These are phyloP conservation scores for Rhizopus delemar DNA, from an alignment of 371 early-diverging fungal genomes.

Conservation along the genomic window DNA sequence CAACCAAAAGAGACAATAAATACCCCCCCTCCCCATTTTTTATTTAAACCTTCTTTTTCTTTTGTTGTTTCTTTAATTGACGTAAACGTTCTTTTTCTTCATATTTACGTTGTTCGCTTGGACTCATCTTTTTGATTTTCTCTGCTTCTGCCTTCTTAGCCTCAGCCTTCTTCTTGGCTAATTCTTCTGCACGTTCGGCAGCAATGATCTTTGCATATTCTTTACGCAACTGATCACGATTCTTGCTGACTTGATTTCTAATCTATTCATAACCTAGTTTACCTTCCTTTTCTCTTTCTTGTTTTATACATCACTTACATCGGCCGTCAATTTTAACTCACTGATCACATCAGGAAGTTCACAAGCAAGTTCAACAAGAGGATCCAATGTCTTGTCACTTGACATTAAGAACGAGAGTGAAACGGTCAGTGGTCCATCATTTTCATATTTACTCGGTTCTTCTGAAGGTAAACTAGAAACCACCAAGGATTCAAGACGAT, in stretches of 20 bases:
- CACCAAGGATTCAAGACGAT: slow-evolving; percentile 38
- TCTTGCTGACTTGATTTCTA: slow-evolving; percentile 41
- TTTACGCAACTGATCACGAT: slow-evolving; percentile 51
- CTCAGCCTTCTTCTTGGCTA: slow-evolving; percentile 52
- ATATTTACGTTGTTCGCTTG: slow-evolving; percentile 74
- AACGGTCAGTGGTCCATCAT: slow-evolving; percentile 14
- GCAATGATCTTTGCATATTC: slow-evolving; percentile 49
- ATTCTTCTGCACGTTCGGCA: slow-evolving; percentile 55
- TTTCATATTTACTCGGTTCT: slow-evolving; percentile 36
- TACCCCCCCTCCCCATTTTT: background rate
- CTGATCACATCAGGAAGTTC: slow-evolving; percentile 36
- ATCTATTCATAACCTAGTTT: slow-evolving; percentile 14
- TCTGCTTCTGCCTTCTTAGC: slow-evolving; percentile 74
- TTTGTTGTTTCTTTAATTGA: slow-evolving; percentile 62
- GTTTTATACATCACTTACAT: slow-evolving; percentile 22
- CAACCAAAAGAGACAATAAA: slow-evolving; percentile 5
- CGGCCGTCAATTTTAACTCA: slow-evolving; percentile 24
- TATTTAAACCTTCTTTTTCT: slow-evolving; percentile 48
- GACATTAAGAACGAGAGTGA: slow-evolving; percentile 29
- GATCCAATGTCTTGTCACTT: slow-evolving; percentile 20
- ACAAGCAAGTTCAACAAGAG: slow-evolving; percentile 38
- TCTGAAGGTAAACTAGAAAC: slow-evolving; percentile 52
- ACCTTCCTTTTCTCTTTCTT: background rate
- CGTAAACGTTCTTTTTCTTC: slow-evolving; percentile 74
- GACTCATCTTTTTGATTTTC: slow-evolving; percentile 59